A percentile compares a stretch with the other conserved stretches of the same genome.
Conservation (phyloP, 768 basidiomycete genomes). For the Kwoniella mangroviensis region DNA sequence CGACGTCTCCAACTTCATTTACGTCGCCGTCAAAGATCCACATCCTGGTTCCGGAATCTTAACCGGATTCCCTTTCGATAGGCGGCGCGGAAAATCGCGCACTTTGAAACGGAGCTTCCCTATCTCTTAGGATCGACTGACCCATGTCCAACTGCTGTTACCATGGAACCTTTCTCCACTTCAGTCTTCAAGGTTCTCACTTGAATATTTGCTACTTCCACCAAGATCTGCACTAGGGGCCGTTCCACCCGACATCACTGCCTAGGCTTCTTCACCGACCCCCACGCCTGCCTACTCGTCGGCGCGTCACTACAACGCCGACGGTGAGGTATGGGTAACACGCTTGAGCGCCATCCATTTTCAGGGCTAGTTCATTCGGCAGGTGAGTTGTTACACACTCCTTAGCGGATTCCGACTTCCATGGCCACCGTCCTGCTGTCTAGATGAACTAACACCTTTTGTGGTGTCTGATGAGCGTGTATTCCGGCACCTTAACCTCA, state of each 20-base stretch:
- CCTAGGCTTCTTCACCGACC: slow-evolving; percentile 79
- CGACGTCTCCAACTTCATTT: slow-evolving; percentile 68
- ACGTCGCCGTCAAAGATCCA: slow-evolving; percentile 66
- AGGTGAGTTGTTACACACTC: slow-evolving; percentile 88
- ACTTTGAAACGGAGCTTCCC: slow-evolving; percentile 75
- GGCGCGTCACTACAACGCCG: slow-evolving; percentile 68
- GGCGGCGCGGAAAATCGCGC: slow-evolving; percentile 67
- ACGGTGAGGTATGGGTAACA: slow-evolving; percentile 83
- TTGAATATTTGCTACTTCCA: slow-evolving; percentile 88
- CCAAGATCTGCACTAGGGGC: slow-evolving; percentile 86
- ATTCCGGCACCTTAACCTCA: slow-evolving; percentile 70
- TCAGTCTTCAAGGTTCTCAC: slow-evolving; percentile 85
- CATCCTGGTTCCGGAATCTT: slow-evolving; percentile 78
- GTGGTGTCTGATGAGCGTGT: slow-evolving; percentile 82
- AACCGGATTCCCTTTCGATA: slow-evolving; percentile 79
- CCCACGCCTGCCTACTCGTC: slow-evolving; percentile 67
- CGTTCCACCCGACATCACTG: slow-evolving; percentile 73
- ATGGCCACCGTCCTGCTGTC: slow-evolving; percentile 87
- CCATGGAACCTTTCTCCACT: slow-evolving; percentile 87
- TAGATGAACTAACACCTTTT: slow-evolving; percentile 85
- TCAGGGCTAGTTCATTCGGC: slow-evolving; percentile 89
- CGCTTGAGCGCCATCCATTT: slow-evolving; percentile 89
- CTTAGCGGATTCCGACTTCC: slow-evolving; percentile 84
- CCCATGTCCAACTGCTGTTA: slow-evolving; percentile 86
- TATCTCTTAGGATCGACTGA: slow-evolving; percentile 82